These are phyloP conservation scores for Geotrichum bryndzae DNA, from an alignment of 1,139 yeast species.

Conservation along the genomic window DNA sequence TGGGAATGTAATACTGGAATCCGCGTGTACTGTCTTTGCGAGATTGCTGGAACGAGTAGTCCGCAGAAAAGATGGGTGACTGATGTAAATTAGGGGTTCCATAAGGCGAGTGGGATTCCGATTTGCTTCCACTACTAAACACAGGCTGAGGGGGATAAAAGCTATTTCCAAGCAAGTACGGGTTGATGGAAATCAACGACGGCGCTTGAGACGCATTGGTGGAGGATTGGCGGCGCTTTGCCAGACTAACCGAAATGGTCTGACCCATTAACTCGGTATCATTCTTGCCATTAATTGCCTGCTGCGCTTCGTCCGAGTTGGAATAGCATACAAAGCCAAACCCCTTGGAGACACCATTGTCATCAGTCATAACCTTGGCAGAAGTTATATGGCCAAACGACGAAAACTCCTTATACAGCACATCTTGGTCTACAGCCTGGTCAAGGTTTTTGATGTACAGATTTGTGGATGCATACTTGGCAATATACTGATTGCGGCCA, in stretches of 20 bases:
- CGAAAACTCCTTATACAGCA: constrained; percentile 72
- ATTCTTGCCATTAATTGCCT: constrained; percentile 88
- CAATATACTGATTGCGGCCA: constrained; percentile 58
- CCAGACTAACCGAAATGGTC: constrained; percentile 87
- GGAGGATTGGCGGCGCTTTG: constrained; percentile 44
- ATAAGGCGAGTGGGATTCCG: not conserved
- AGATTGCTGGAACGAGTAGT: not conserved
- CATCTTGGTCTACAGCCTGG: constrained; percentile 73
- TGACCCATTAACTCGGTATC: constrained; percentile 80
- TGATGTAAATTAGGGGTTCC: not conserved
- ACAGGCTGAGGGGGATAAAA: not conserved
- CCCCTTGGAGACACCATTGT: constrained; percentile 81
- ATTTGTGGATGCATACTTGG: constrained; percentile 38
- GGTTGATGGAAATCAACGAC: not conserved
- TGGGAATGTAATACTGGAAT: not conserved
- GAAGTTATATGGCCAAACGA: constrained; percentile 86
- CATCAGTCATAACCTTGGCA: constrained; percentile 87
- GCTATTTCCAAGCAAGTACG: not conserved
- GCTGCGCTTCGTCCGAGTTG: constrained; percentile 85
- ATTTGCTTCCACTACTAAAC: not conserved
- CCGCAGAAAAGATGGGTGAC: constrained; percentile 24
- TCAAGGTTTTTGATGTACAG: constrained; percentile 85
- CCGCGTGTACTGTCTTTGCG: not conserved
- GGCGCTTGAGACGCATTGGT: not conserved
- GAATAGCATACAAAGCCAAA: constrained; percentile 94